These are phyloP conservation scores for Colletotrichum theobromicola DNA, from an alignment of 2,329 filamentous ascomycete genomes.

Conservation along the genomic window DNA sequence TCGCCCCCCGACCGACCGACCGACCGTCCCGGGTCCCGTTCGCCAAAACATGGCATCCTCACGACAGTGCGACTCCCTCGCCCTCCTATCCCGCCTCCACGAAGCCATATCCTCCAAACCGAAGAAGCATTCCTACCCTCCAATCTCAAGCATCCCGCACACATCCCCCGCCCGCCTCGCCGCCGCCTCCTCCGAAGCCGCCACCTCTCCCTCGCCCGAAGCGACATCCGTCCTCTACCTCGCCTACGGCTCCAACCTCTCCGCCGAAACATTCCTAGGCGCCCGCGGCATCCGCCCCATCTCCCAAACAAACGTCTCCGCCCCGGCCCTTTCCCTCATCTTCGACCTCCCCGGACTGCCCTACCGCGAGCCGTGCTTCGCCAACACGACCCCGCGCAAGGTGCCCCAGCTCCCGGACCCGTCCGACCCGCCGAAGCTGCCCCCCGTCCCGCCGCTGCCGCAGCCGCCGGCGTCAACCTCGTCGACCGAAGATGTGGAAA, in stretches of 20 bases:
- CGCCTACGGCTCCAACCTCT: conserved; percentile 92
- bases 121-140: conserved; percentile 27
- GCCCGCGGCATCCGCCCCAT: conserved; percentile 80
- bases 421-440: conserved; percentile 32
- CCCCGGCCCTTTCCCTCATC: conserved; percentile 77
- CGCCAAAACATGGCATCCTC: neutral
- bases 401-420: conserved; percentile 45
- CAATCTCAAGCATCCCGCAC: conserved; percentile 35
- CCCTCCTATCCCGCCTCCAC: neutral
- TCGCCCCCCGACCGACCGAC: too few species aligned
- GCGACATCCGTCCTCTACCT: conserved; percentile 72
- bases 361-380: conserved; percentile 91
- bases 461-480: neutral
- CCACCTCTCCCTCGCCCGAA: conserved; percentile 21
- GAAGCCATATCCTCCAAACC: neutral
- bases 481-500: neutral
- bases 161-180: conserved; percentile 45
- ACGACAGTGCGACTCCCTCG: neutral
- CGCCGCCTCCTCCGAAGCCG: conserved; percentile 27
- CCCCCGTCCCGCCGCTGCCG: conserved; percentile 26
- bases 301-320: conserved; percentile 80
- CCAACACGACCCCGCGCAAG: conserved; percentile 73
- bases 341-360: conserved; percentile 89
- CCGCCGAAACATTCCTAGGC: conserved; percentile 79
- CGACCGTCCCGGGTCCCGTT: neutral